phyloP scores from a whole-genome alignment of 2,329 filamentous ascomycete genomes.

The Colletotrichum kahawae region DNA sequence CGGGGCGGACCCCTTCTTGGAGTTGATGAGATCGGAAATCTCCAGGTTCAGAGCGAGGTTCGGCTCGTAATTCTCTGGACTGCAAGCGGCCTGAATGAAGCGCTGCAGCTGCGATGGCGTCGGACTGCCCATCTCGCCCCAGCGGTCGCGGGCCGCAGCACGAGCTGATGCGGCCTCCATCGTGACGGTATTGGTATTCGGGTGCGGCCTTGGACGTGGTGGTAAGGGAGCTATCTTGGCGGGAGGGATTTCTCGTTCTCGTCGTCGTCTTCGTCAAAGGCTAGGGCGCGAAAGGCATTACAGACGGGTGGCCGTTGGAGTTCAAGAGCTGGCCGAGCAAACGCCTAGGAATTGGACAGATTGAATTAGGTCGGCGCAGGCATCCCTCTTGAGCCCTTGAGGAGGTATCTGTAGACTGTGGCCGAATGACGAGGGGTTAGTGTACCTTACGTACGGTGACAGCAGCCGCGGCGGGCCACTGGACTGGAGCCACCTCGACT shows the following conservation, averaged over 20 bases:
- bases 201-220: neutral
- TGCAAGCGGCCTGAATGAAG: constrained; percentile 95
- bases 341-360: constrained; percentile 17
- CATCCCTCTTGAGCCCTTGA: constrained; percentile 20
- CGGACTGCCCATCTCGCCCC: constrained; percentile 79
- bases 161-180: constrained; percentile 97
- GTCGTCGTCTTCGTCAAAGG: neutral
- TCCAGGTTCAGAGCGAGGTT: constrained; percentile 96
- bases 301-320: neutral
- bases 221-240: constrained; percentile 19
- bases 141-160: constrained; percentile 94
- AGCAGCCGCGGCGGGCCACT: constrained; percentile 1
- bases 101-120: constrained; percentile 88
- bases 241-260: constrained; percentile 14
- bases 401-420: neutral
- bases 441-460: constrained; percentile 5
- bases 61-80: constrained; percentile 96
- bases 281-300: neutral
- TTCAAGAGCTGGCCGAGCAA: constrained; percentile 12
- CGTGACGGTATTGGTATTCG: constrained; percentile 29
- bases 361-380: constrained; percentile 21
- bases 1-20: constrained; percentile 94
- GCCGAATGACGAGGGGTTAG: constrained; percentile 21
- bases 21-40: constrained; percentile 95
- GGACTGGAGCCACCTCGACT: constrained; percentile 9